A percentile compares a stretch with the other conserved stretches of the same genome.
phyloP scores from a whole-genome alignment of 345 rosid species.

The Brassica rapa region DNA sequence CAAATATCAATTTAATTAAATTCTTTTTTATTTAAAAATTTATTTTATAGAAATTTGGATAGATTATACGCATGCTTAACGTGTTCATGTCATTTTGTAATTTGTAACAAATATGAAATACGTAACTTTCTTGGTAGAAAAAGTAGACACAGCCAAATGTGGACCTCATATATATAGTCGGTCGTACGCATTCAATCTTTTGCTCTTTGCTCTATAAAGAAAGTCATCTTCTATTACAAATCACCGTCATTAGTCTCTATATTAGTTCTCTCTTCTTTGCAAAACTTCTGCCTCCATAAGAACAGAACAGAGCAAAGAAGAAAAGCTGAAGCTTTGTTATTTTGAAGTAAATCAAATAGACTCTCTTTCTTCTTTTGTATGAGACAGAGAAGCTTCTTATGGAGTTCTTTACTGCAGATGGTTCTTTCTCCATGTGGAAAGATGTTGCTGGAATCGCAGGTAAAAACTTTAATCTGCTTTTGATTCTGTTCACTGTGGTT shows the following conservation, averaged over 20 bases:
- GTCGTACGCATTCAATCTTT: constrained; percentile 19
- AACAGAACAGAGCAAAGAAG: constrained; percentile 26
- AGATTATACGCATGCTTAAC: background rate
- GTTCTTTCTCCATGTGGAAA: constrained; percentile 39
- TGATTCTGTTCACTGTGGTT: background rate
- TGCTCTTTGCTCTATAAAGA: constrained; percentile 14
- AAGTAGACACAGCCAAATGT: constrained; percentile 23
- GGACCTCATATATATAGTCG: constrained; percentile 38
- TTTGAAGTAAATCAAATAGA: background rate
- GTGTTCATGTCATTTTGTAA: background rate
- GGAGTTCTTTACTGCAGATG: constrained; percentile 38
- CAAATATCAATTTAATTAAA: background rate
- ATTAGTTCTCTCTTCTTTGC: background rate
- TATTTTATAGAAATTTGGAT: background rate
- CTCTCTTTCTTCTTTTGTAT: background rate
- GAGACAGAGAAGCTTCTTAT: constrained; percentile 43
- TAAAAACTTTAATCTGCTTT: constrained; percentile 14
- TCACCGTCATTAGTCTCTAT: background rate
- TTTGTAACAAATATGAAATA: background rate
- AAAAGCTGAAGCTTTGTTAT: background rate
- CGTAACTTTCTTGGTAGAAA: background rate
- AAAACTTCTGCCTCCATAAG: background rate
- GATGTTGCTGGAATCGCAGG: constrained; percentile 80
- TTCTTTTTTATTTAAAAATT: background rate
- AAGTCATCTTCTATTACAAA: background rate